Evolutionary conservation across 805 yeast genomes (phyloP).

Genomic region (Kazachstania psychrophila): DNA sequence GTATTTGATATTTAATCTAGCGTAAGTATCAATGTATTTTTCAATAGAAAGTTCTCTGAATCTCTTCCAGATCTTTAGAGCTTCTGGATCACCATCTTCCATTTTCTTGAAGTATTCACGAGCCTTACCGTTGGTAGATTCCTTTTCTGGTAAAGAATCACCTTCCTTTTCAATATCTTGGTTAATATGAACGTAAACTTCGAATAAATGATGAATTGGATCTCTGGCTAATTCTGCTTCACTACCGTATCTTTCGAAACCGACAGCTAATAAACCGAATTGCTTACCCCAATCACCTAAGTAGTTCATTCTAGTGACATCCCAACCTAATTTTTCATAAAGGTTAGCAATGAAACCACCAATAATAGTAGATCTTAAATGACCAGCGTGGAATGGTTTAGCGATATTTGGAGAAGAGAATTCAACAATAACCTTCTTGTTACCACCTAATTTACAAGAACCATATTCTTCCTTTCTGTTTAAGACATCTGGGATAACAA

Average conservation of each 20-base stretch:
- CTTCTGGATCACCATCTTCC: constrained; percentile 88
- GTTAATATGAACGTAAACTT: constrained; percentile 84
- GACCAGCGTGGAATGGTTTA: constrained; percentile 99
- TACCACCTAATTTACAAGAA: constrained; percentile 58
- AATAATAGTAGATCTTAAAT: constrained; percentile 91
- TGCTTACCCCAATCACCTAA: constrained; percentile 99
- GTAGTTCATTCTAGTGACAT: constrained; percentile 87
- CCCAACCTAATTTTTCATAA: constrained; percentile 85
- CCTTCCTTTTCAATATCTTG: constrained; percentile 56
- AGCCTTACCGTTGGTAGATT: constrained; percentile 69
- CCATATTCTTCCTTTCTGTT: constrained; percentile 58
- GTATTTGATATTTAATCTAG: constrained; percentile 80
- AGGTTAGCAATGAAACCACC: constrained; percentile 91
- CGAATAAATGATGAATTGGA: constrained; percentile 91
- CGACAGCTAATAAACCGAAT: constrained; percentile 92
- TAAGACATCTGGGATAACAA: constrained; percentile 64
- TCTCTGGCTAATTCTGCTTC: constrained; percentile 61
- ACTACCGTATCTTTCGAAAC: constrained; percentile 76
- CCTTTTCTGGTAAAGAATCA: constrained; percentile 38
- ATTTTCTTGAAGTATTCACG: constrained; percentile 77
- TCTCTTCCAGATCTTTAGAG: constrained; percentile 69
- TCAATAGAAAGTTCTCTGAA: constrained; percentile 88
- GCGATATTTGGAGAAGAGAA: constrained; percentile 98
- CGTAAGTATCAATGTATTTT: constrained; percentile 78
- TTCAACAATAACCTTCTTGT: constrained; percentile 69